These are phyloP conservation scores for Phanerochaete sordida DNA, from an alignment of 768 basidiomycete species.

Conservation along the genomic window DNA sequence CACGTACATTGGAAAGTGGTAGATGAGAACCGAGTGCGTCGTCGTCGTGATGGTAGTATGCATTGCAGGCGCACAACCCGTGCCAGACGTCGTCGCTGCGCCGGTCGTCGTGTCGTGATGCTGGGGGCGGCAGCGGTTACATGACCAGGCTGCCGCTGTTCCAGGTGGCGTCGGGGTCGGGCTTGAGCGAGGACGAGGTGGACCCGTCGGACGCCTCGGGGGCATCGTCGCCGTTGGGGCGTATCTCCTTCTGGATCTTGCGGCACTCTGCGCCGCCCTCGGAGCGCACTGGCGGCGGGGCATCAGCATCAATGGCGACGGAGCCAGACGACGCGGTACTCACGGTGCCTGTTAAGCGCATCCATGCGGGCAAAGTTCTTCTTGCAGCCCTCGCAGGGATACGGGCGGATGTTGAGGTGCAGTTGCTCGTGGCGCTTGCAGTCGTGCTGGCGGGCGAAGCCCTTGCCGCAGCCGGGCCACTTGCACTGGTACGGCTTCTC, in stretches of 20 bases:
- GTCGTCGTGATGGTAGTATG: not conserved
- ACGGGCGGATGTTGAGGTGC: slow-evolving; percentile 89
- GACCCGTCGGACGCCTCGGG: slow-evolving; percentile 6
- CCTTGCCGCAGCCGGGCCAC: slow-evolving; percentile 93
- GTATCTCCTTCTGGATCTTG: slow-evolving; percentile 33
- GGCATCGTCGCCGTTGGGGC: slow-evolving; percentile 15
- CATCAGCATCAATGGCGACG: not conserved
- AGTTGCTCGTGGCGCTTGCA: slow-evolving; percentile 96
- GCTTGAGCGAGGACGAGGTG: slow-evolving; percentile 17
- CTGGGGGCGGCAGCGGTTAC: not conserved
- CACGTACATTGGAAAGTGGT: not conserved
- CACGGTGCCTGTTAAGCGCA: slow-evolving; percentile 89
- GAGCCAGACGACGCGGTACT: slow-evolving; percentile 31
- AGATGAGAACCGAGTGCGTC: not conserved
- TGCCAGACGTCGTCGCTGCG: slow-evolving; percentile 5
- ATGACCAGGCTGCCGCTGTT: slow-evolving; percentile 17
- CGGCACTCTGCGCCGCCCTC: slow-evolving; percentile 81
- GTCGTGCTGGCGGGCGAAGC: slow-evolving; percentile 92
- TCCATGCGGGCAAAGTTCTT: slow-evolving; percentile 96
- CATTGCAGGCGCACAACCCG: not conserved
- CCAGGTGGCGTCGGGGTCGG: slow-evolving; percentile 24
- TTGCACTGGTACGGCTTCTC: slow-evolving; percentile 94
- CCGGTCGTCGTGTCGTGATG: not conserved
- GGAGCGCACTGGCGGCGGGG: slow-evolving; percentile 55
- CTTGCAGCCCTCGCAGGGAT: slow-evolving; percentile 88